Base-by-base conservation (phyloP, 495 filamentous ascomycete species). In the Chlorociboria aeruginascens region DNA sequence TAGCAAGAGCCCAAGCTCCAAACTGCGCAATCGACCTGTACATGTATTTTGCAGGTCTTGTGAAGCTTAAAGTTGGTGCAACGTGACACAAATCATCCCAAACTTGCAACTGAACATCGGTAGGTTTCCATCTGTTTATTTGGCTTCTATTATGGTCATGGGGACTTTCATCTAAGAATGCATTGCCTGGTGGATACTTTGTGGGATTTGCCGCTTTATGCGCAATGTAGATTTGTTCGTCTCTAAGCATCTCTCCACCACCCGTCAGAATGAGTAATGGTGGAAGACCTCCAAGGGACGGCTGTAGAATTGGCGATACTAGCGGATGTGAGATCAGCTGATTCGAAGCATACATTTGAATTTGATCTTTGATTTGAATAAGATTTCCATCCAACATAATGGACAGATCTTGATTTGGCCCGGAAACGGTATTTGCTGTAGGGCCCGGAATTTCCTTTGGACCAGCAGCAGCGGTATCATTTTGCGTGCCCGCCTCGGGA, bases 51-150 rank as follows among this genome's bases (percentile, higher is more conserved):
- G 90, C 90, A 1, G 90, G 90, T n/a, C 79, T 70, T 0, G 90
- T 95, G 58, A 90, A 97, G 61, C 85, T 90, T 10, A 97, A 68
- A 0, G 88, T 93, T 6, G 88, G 85, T 2, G 82, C 85, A 10
- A 95, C 90, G 60, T 97, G 90, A 50, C 90, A 97, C 13, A 95
- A 67, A 58, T 94, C 79, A 30, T 96, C 90, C 86, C 90, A 96
- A 7, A 97, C 83, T 62, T 97, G 90, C n/a, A 97, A 69, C 61
- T 94, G 88, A 8, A 97, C 90, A 58, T 94, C 80, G 0, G 90
- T 97, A 2, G 86, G 83, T 32, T 76, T 73, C 58, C 83, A 92
- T 34, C 75, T 77, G 20, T 71, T 62, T 13, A 93, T 53, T 12
- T 81, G 74, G 2, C 79, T 81, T 46, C 61, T 63, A 28, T 69